Evolutionary conservation across 768 basidiomycete species (phyloP).

Genomic region (Cystobasidium tubakii): DNA sequence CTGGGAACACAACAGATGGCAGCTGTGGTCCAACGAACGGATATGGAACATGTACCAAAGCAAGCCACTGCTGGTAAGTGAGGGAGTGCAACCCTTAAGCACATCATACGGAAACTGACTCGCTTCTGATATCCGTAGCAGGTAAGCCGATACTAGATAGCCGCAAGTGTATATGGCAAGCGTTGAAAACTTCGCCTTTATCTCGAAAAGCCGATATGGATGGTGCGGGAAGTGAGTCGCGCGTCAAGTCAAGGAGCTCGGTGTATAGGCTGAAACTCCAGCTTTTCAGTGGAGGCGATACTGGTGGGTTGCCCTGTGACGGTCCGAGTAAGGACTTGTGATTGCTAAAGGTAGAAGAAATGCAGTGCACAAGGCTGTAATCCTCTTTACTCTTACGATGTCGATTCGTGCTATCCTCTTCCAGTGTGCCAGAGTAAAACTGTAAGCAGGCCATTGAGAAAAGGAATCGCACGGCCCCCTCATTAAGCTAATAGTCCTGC

Average conservation of each 20-base stretch:
- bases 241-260: neutral
- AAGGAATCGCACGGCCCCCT: too few relatives aligned
- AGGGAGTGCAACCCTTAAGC: too few relatives aligned
- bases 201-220: neutral
- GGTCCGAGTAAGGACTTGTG: too few relatives aligned
- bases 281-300: constrained; percentile 3
- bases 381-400: constrained; percentile 2
- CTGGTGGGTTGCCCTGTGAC: constrained; percentile 4
- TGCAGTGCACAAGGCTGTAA: constrained; percentile 15
- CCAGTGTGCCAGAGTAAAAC: constrained; percentile 26
- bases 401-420: constrained; percentile 19
- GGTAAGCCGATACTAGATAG: neutral
- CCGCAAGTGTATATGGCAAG: neutral
- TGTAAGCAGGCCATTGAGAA: neutral
- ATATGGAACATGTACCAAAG: neutral
- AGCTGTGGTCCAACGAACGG: constrained; percentile 11
- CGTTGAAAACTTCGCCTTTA: neutral
- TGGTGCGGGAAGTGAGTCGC: neutral
- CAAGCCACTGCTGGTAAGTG: constrained; percentile 1
- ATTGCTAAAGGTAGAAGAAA: too few relatives aligned
- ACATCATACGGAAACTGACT: too few relatives aligned
- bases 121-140: neutral
- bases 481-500: too few relatives aligned
- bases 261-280: neutral
- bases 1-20: constrained; percentile 15